Base-by-base conservation (phyloP, 176 grass and related monocot species). In the Areca catechu region DNA sequence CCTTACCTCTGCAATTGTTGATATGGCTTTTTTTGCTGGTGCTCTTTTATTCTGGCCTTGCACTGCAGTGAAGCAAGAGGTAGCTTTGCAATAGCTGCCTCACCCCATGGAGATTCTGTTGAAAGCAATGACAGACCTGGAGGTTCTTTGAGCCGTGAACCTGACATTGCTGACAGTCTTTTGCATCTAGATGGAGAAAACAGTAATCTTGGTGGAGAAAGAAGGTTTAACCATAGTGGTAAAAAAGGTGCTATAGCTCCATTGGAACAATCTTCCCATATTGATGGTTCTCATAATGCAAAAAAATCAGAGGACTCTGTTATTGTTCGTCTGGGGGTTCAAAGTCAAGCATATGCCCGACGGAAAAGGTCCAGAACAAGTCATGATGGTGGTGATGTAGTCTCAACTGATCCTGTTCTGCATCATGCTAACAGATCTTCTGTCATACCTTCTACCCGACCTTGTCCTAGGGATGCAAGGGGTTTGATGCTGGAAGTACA, bases 81-180 rank as follows among this genome's bases (percentile, higher is more conserved):
- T 57, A 98, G 88, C 71, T 89, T 85, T 77, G 73, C 87, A 53
- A 63, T 89, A 69, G 78, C 75, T 62, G 68, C 84, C 20, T 98
- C 93, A 21, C 87, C 88, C 9, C 84, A 80, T 80, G 93, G 84
- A 22, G 93, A 98, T 77, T 98, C 88, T 0, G 70, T 92, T 51
- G 93, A 92, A 82, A 98, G 93, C 62, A 83, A 76, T 78, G 87
- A 76, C 68, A 90, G 65, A 49, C 78, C 51, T 61, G 78, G 71
- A 70, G 78, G 73, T 71, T 79, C 60, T 54, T 56, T 77, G 17
- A 67, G 64, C 25, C 78, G 75, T 69, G 78, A 90, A 75, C 69
- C 78, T 64, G 92, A 92, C 61, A 98, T 73, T 68, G 92, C 71
- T 4, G 93, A 98, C 75, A 98, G 88, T 89, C 69, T 92, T 59